phyloP scores from a whole-genome alignment of 2,329 filamentous ascomycete genomes.

The Bertia moriformis region DNA sequence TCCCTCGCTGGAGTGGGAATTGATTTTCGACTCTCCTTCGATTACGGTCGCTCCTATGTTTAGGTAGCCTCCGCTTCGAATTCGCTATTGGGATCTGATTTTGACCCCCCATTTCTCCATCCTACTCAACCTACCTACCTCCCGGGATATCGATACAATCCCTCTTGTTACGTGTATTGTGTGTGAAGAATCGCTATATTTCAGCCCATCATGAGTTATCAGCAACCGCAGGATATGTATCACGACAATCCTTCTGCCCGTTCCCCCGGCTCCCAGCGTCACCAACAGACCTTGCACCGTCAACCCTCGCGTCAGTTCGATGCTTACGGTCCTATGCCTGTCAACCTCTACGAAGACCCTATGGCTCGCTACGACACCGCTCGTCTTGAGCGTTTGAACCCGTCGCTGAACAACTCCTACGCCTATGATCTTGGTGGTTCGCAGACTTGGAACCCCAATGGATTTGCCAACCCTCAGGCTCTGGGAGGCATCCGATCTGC shows the following conservation, averaged over 20 bases:
- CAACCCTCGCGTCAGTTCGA: not conserved
- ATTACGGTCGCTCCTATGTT: not conserved
- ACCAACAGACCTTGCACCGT: not conserved
- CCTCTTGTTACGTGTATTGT: not conserved
- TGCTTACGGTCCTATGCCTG: conserved; percentile 1
- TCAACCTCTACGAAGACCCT: not conserved
- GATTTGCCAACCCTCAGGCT: conserved; percentile 1
- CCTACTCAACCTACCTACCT: no score
- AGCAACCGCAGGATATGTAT: conserved; percentile 1
- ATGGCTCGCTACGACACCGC: conserved; percentile 1
- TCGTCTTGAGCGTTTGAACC: not conserved
- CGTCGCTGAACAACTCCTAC: not conserved
- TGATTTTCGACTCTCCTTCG: not conserved
- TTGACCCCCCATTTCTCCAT: no score
- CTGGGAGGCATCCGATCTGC: not conserved
- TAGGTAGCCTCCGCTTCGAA: not conserved
- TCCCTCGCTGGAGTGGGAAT: no score
- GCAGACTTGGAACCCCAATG: conserved; percentile 1
- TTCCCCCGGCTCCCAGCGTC: conserved; percentile 1
- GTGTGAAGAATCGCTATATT: not conserved
- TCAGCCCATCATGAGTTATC: conserved; percentile 1
- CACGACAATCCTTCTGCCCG: conserved; percentile 1
- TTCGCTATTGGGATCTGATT: not conserved
- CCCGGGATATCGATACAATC: no score
- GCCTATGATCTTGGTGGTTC: not conserved